A percentile compares a stretch with the other conserved stretches of the same genome.
phyloP scores from a whole-genome alignment of 192 early-diverging fungal genomes.

The Helicostylum pulchrum region DNA sequence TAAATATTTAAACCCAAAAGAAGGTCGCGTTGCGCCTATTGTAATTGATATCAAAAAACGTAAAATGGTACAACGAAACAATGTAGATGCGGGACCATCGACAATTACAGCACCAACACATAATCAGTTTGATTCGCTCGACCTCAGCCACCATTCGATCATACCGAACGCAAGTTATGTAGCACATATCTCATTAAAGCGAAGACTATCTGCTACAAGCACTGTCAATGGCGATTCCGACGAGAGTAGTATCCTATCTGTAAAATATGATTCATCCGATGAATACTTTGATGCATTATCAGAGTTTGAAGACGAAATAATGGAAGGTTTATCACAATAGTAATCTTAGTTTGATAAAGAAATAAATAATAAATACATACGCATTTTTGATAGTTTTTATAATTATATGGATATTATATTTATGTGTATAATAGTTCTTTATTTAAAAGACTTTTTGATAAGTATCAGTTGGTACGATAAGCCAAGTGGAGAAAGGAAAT shows the following conservation, averaged over 20 bases:
- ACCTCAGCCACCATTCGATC: constrained; percentile 9
- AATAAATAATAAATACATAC: not conserved
- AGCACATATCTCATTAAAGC: not conserved
- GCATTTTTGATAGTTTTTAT: not conserved
- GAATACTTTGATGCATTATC: constrained; percentile 7
- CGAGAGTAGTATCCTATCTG: too few species aligned
- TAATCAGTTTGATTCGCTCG: not conserved
- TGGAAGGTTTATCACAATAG: not conserved
- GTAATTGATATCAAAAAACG: constrained; percentile 1
- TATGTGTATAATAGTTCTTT: not conserved
- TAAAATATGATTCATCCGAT: not conserved
- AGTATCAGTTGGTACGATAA: not conserved
- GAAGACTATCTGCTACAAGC: not conserved
- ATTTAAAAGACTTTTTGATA: not conserved
- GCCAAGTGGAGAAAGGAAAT: not conserved
- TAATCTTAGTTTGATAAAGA: not conserved
- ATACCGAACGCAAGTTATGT: constrained; percentile 7
- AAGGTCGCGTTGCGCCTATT: not conserved
- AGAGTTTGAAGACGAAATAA: not conserved
- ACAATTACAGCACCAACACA: not conserved
- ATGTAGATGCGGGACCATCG: not conserved
- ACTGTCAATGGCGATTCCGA: not conserved
- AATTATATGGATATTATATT: constrained; percentile 1
- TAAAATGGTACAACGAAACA: not conserved
- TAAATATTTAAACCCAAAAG: not conserved